Base-by-base conservation (phyloP, 331 rosid species). In the Pyrus hybrid region DNA sequence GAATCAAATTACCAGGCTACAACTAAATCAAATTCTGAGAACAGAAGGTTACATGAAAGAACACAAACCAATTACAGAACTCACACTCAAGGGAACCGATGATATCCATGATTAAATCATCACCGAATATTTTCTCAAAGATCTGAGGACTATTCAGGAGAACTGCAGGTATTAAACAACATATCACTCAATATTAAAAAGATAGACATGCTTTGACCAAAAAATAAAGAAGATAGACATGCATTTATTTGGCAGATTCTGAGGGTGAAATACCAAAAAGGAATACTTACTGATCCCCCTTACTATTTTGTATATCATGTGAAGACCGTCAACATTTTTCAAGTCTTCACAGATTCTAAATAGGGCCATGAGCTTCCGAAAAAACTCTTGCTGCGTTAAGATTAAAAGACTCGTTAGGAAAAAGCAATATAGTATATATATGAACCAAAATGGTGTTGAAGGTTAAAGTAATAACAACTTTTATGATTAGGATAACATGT, bases 51-150 rank as follows among this genome's bases (percentile, higher is more conserved):
- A 28, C 9, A 66, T 60, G 30, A 68, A 26, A 63, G 62, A 25
- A 23, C 22, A 37, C 11, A 73, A 68, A 73, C 64, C 65, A 79
- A 79, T 37, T 80, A 73, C 54, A 69, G 67, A 74, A 86, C 98
- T 88, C 89, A 93, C 98, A 93, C 84, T 93, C 98, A 8, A 93
- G 91, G 73, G 91, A 85, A 49, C 98, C 98, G 66, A 93, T 90
- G 63, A 93, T 65, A 80, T 93, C 94, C 96, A 91, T 85, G 80
- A 91, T 90, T 83, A 80, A 82, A 72, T 93, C 96, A 64, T 93
- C 97, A 70, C 89, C 85, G 66, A 91, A 91, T 66, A 93, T 83
- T 84, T 88, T 93, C 91, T 93, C 98, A 51, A 91, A 90, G 67
- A 93, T 85, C 61, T 84, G 91, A 56, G 94, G 80, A 75, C 93